Evolutionary conservation across 176 grass and related monocot species (phyloP).

Genomic region (Hyparrhenia diplandra): DNA sequence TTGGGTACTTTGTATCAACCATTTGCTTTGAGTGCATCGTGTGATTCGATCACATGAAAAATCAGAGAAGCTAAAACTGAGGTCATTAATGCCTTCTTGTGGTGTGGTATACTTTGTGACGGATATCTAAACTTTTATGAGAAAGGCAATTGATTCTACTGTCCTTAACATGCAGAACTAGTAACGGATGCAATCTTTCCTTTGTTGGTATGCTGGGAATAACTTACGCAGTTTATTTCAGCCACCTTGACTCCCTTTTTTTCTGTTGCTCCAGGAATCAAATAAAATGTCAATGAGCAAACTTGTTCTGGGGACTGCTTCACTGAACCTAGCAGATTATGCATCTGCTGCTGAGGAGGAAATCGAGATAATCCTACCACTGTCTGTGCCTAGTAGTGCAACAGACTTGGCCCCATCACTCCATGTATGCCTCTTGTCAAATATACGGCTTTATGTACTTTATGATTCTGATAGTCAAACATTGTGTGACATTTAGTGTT

Average conservation of each 20-base stretch:
- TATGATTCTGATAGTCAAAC: conserved; percentile 32
- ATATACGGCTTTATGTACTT: neutral
- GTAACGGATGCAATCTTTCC: neutral
- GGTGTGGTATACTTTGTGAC: neutral
- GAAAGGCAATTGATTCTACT: neutral
- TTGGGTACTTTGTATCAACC: neutral
- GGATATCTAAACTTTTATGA: neutral
- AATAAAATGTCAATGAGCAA: conserved; percentile 72
- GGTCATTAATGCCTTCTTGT: neutral
- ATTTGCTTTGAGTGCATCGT: neutral
- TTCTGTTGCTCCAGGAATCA: conserved; percentile 24
- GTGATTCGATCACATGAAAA: neutral
- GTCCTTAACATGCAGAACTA: neutral
- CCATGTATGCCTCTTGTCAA: conserved; percentile 60
- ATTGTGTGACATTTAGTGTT: conserved; percentile 9
- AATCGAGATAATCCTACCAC: conserved; percentile 65
- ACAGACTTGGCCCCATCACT: conserved; percentile 53
- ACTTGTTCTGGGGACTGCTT: conserved; percentile 59
- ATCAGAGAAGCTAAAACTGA: neutral
- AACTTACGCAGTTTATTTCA: conserved; percentile 16
- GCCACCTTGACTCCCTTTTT: conserved; percentile 2
- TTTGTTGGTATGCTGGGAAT: neutral
- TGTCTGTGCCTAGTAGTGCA: conserved; percentile 40
- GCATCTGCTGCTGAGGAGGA: conserved; percentile 52
- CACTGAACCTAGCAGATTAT: conserved; percentile 75